These are phyloP conservation scores for Centella asiatica DNA, from an alignment of 129 eudicot species.

Conservation along the genomic window DNA sequence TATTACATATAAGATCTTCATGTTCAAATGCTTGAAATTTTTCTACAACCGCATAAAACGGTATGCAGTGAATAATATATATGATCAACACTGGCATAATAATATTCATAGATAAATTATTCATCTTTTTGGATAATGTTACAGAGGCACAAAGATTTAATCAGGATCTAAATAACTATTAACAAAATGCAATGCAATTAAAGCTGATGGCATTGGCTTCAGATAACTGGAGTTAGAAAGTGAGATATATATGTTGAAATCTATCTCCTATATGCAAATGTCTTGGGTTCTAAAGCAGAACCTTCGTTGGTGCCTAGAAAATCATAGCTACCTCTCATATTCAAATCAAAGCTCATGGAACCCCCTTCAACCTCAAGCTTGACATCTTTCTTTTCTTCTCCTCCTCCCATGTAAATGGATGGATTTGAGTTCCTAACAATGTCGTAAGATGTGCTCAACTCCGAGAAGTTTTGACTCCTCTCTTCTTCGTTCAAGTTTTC, in stretches of 20 bases:
- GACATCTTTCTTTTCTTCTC: slow-evolving; percentile 27
- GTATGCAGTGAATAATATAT: too few relatives aligned
- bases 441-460: slow-evolving; percentile 12
- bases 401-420: slow-evolving; percentile 17
- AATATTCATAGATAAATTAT: too few relatives aligned
- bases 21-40: too few relatives aligned
- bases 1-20: too few relatives aligned
- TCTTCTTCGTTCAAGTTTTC: slow-evolving; percentile 48
- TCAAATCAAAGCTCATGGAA: slow-evolving; percentile 64
- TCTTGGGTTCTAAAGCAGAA: slow-evolving; percentile 30
- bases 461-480: slow-evolving; percentile 19
- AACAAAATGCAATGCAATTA: not conserved
- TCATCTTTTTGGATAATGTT: too few relatives aligned
- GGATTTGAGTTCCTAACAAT: slow-evolving; percentile 13
- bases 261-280: slow-evolving; percentile 39
- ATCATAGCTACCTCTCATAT: slow-evolving; percentile 64
- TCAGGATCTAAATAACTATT: not conserved
- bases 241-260: slow-evolving; percentile 15
- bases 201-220: not conserved
- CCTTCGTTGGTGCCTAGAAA: slow-evolving; percentile 54
- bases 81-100: too few relatives aligned
- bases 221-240: not conserved
- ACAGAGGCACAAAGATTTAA: too few relatives aligned
- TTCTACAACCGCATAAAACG: too few relatives aligned
- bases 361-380: slow-evolving; percentile 50